A percentile compares a stretch with the other conserved stretches of the same genome.
Evolutionary conservation across 2,329 filamentous ascomycete species (phyloP).

Genomic region (Penicillium verrucosum): DNA sequence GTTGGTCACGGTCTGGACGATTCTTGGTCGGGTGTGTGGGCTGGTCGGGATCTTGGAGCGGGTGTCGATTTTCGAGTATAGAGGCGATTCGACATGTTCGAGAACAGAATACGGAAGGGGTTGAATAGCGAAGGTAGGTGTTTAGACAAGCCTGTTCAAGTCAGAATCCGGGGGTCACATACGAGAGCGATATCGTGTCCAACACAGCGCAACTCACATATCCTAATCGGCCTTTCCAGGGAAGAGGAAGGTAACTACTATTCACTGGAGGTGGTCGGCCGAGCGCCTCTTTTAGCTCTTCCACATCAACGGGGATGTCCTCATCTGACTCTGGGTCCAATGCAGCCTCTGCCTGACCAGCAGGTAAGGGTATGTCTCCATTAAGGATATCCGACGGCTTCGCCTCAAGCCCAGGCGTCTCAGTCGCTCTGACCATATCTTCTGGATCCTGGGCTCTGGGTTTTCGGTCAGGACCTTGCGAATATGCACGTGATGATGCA

Average conservation of each 20-base stretch:
- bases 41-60: slow-evolving; percentile 69
- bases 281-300: slow-evolving; percentile 57
- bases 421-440: slow-evolving; percentile 8
- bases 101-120: slow-evolving; percentile 82
- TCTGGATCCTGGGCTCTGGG: background rate
- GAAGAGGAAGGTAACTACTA: slow-evolving; percentile 76
- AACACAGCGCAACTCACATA: slow-evolving; percentile 61
- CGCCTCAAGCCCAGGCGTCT: background rate
- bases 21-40: slow-evolving; percentile 84
- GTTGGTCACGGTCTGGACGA: slow-evolving; percentile 70
- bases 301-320: slow-evolving; percentile 51
- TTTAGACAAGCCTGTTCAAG: slow-evolving; percentile 72
- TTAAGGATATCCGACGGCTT: slow-evolving; percentile 21
- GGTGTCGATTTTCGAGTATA: slow-evolving; percentile 84
- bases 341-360: slow-evolving; percentile 20
- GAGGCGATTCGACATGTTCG: slow-evolving; percentile 87
- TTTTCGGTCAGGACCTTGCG: background rate
- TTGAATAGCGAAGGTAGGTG: slow-evolving; percentile 80
- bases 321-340: slow-evolving; percentile 55
- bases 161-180: background rate
- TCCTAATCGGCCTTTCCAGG: slow-evolving; percentile 84
- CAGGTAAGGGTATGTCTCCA: slow-evolving; percentile 11
- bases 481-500: slow-evolving; percentile 1
- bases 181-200: no score
- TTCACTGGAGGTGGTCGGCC: slow-evolving; percentile 73